Conservation (phyloP, 768 basidiomycete species). For the Sporobolomyces roseus region DNA sequence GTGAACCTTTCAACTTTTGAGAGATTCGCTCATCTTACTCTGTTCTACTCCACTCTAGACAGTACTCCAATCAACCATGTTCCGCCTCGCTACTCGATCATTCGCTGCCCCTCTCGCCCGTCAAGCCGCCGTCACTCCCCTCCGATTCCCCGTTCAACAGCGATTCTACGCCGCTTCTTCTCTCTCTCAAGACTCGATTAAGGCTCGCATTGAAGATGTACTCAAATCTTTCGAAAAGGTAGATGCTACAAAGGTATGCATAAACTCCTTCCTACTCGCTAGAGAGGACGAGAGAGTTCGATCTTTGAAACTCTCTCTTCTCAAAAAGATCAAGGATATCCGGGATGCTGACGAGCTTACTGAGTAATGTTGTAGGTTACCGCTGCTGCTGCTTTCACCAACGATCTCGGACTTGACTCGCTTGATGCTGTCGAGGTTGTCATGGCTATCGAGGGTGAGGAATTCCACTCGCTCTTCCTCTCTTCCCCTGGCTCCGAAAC, state of each 20-base stretch:
- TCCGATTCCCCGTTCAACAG: conserved; percentile 23
- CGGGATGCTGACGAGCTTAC: too few relatives aligned
- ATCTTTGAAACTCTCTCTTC: neutral
- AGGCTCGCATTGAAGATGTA: conserved; percentile 71
- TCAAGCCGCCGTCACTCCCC: conserved; percentile 9
- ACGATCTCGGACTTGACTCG: conserved; percentile 88
- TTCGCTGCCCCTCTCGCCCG: conserved; percentile 29
- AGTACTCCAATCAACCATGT: conserved; percentile 6
- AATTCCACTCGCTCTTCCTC: neutral
- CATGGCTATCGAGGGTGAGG: conserved; percentile 92
- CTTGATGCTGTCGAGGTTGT: conserved; percentile 96
- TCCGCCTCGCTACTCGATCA: conserved; percentile 37
- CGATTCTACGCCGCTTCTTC: conserved; percentile 39
- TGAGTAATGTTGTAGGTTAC: too few relatives aligned
- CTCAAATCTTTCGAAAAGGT: conserved; percentile 88
- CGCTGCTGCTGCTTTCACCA: conserved; percentile 62
- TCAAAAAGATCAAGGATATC: neutral
- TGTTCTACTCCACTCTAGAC: neutral
- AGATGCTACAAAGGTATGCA: conserved; percentile 64
- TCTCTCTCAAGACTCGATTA: conserved; percentile 66
- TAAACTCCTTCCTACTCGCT: neutral
- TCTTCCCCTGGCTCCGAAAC: neutral
- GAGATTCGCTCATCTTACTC: neutral
- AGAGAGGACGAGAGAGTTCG: neutral
- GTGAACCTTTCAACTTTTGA: neutral